Base-by-base conservation (phyloP, 2,329 filamentous ascomycete genomes). In the Phialophora macrospora region DNA sequence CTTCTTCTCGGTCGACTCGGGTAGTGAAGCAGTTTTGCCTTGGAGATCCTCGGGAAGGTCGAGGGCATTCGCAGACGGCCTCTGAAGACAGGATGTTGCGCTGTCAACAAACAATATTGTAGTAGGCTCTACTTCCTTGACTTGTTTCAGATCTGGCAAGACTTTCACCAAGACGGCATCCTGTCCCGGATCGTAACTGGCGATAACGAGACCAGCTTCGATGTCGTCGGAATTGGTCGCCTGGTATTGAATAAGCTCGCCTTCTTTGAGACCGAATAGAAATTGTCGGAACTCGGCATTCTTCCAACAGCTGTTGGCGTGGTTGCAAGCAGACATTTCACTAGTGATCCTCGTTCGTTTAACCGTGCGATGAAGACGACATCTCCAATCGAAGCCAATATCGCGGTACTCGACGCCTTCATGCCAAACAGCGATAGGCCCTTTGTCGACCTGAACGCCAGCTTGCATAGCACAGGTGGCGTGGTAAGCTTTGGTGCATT, bases 331-430 rank as follows among this genome's bases (percentile, higher is more conserved):
- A 86, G 63, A 86, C 81, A 83, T 80, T 62, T 91, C 87, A 41
- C 86, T 85, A 61, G 91, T 87, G 58, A 88, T 78, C 70, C 90
- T 91, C 79, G 90, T 92, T 68, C 92, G 88, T 73, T 95, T 88
- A 80, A 95, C 96, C 14, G 90, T 88, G 57, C 95, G 87, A 77
- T 99, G 95, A 79, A 96, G 97, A 66, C 93, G 91, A 80, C 95
- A 99, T 72, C 91, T 92, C 76, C 98, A 93, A 74, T 97, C 92
- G 73, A 96, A 94, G 0, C 90, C 93, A 73, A 93, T 91, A 72
- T 96, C 90, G 71, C 91, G 94, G 77, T 97, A 97, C 76, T 97
- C 93, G 1, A 88, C 92, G 6, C 93, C 93, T 74, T 97, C 93
- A 72, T 96, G 92, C 59, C 90, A 91, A 1, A 96, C 90, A 0